Evolutionary conservation across 2,329 filamentous ascomycete genomes (phyloP).

Genomic region (Fusarium denticulatum): DNA sequence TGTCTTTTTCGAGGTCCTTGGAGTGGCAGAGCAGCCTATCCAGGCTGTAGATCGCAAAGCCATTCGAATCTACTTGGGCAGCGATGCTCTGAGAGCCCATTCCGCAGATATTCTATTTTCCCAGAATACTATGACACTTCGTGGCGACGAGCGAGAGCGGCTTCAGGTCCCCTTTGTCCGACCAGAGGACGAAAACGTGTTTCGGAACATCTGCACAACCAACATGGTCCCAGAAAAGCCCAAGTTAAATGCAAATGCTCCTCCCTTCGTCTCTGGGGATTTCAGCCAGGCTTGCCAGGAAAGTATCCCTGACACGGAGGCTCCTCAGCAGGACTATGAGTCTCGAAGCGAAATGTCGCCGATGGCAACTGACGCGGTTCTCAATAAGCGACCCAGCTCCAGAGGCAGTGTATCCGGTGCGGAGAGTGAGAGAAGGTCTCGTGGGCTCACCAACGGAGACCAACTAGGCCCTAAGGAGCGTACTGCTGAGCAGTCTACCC

Average conservation of each 20-base stretch:
- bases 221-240: constrained; percentile 64
- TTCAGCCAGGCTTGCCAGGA: constrained; percentile 37
- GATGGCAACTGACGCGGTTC: constrained; percentile 48
- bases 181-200: constrained; percentile 84
- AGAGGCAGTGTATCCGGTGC: constrained; percentile 52
- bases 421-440: constrained; percentile 55
- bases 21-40: constrained; percentile 59
- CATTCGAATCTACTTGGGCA: constrained; percentile 90
- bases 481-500: constrained; percentile 28
- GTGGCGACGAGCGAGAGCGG: constrained; percentile 86
- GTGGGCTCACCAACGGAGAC: constrained; percentile 32
- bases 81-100: constrained; percentile 84
- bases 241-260: constrained; percentile 65
- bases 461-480: constrained; percentile 44
- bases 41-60: constrained; percentile 58
- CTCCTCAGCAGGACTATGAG: constrained; percentile 41
- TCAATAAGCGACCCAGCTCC: constrained; percentile 47
- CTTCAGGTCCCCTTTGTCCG: constrained; percentile 91
- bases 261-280: constrained; percentile 55
- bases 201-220: constrained; percentile 78
- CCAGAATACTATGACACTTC: constrained; percentile 86
- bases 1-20: constrained; percentile 79
- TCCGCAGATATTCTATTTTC: constrained; percentile 94
- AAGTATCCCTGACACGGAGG: constrained; percentile 16
- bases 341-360: constrained; percentile 49